Base-by-base conservation (phyloP, 2,329 filamentous ascomycete genomes). In the Clonostachys byssicola region DNA sequence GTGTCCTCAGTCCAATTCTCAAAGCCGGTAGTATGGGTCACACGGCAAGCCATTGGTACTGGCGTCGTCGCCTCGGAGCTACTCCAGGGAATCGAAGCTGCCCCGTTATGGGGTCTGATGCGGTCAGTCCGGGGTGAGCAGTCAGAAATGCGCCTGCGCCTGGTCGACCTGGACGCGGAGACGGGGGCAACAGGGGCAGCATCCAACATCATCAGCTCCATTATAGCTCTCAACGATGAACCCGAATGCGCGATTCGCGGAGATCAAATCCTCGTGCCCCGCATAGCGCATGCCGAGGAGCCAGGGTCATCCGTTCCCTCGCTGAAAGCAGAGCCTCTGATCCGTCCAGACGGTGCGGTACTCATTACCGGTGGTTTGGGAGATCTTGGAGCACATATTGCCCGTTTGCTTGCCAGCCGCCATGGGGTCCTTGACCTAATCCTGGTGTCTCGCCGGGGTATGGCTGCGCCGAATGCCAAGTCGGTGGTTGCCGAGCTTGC, bases 1-100 rank as follows among this genome's bases (percentile, higher is more conserved):
- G 40, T 38, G 42, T 46, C 47, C 18, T 30, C 12, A 3, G 38
- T 17, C 18, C 30, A 18, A 18, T 39, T 39, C 6, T 23, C 35
- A 16, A 8, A 34, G 73, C 47, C 49, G 16, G 13, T 52, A 14
- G 45, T 51, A 6, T 52, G 51, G 51, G 33, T 52, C 23, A 51
- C 49, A 8, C 23, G 40, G 33, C 34, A 51, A 12, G 49, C 47
- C 10, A 43, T 51, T 8, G 49, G 51, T 4, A 44, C 45, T 43
- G 51, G 45, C 9, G 36, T 30, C 23, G 34, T 35, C 7, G 39
- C 40, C 10, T 16, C 46, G 4, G 47, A 51, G 38, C 36, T 30
- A 34, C 36, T 12, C 12, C 34, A 17, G 6, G 36, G 41, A 34
- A 17, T 52, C 43, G 49, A 44, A 12, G 47, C 50, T 18, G 45